Evolutionary conservation across 139 green algal genomes (phyloP).

Genomic region (Zygnema cylindricum): DNA sequence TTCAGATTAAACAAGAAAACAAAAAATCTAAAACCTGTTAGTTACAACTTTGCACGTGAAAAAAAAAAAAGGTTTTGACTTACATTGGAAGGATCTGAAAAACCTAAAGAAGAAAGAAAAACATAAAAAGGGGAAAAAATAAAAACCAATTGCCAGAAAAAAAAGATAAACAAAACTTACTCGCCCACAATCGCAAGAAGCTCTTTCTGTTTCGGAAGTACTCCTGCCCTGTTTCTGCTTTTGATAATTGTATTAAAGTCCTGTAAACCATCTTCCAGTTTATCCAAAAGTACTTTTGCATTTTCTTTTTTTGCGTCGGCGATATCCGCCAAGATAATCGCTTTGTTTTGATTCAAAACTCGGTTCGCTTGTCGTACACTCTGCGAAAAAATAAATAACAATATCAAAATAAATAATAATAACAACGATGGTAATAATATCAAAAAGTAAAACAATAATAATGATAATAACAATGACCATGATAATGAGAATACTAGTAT

Average conservation of each 20-base stretch:
- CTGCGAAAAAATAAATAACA: slow-evolving; percentile 48
- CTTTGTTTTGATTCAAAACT: slow-evolving; percentile 70
- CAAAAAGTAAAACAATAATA: too few relatives aligned
- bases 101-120: too few relatives aligned
- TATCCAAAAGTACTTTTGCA: slow-evolving; percentile 60
- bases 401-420: not conserved
- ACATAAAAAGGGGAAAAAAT: too few relatives aligned
- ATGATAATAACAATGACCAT: too few relatives aligned
- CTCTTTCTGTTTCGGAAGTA: slow-evolving; percentile 79
- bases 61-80: too few relatives aligned
- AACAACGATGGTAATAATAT: not conserved
- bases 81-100: too few relatives aligned
- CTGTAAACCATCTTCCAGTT: slow-evolving; percentile 67
- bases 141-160: too few relatives aligned
- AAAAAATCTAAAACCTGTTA: too few relatives aligned
- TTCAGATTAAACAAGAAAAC: too few relatives aligned
- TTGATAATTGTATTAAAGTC: slow-evolving; percentile 80
- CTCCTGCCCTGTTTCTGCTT: slow-evolving; percentile 82
- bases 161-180: slow-evolving; percentile 37
- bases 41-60: too few relatives aligned
- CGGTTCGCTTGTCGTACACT: slow-evolving; percentile 69
- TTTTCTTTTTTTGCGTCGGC: slow-evolving; percentile 34
- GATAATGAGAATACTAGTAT: too few relatives aligned
- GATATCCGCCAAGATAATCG: slow-evolving; percentile 59
- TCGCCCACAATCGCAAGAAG: slow-evolving; percentile 79